These are phyloP conservation scores for Hygrocybe coccinea DNA, from an alignment of 768 basidiomycete genomes.

Conservation along the genomic window DNA sequence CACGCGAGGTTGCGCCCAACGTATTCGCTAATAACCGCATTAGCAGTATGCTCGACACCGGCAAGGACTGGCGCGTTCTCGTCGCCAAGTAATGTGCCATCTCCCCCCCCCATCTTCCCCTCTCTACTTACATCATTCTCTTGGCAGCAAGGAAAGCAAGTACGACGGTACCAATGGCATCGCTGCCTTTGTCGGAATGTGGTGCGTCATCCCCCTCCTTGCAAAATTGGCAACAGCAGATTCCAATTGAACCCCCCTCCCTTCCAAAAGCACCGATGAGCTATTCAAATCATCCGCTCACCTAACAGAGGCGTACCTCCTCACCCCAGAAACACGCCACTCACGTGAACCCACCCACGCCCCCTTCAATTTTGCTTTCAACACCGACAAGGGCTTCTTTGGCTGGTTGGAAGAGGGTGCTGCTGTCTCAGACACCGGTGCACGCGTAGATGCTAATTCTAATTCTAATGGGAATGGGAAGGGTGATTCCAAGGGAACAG, in stretches of 20 bases:
- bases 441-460: background rate
- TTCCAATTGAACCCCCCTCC: background rate
- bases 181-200: constrained; percentile 65
- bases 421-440: background rate
- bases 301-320: constrained; percentile 62
- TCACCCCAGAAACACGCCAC: constrained; percentile 31
- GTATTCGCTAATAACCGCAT: constrained; percentile 70
- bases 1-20: constrained; percentile 63
- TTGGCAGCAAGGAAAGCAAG: constrained; percentile 52
- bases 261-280: constrained; percentile 57
- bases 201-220: constrained; percentile 40
- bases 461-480: background rate
- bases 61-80: constrained; percentile 36
- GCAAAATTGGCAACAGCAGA: background rate
- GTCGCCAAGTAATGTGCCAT: background rate
- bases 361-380: constrained; percentile 72
- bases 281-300: constrained; percentile 72
- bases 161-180: constrained; percentile 63
- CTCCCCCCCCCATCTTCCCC: background rate
- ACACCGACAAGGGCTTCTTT: constrained; percentile 51
- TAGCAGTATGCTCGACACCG: constrained; percentile 63
- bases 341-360: constrained; percentile 47
- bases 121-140: background rate
- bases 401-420: constrained; percentile 61
- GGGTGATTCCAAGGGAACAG: background rate